Evolutionary conservation across 257 asterid species (phyloP).

Genomic region (Cruciata laevipes): DNA sequence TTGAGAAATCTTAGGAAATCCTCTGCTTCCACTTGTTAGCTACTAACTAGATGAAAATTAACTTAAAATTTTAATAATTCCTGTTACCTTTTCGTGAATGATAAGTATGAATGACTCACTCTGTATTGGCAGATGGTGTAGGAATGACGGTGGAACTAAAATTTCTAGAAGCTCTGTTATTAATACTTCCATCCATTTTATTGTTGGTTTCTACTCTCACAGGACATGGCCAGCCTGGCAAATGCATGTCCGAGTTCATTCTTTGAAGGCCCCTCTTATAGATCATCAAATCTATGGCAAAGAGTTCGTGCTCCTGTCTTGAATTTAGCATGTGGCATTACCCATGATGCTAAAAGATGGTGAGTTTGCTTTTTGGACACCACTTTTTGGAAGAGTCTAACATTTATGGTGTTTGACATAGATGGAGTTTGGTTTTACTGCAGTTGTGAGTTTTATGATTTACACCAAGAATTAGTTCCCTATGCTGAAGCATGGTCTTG

Average conservation of each 20-base stretch:
- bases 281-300: slow-evolving; percentile 13
- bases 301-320: neutral
- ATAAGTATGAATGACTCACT: neutral
- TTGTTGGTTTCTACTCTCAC: neutral
- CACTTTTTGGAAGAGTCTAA: neutral
- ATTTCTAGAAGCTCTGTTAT: neutral
- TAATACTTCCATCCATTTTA: neutral
- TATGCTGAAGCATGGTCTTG: slow-evolving; percentile 80
- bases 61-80: neutral
- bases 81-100: neutral
- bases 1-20: neutral
- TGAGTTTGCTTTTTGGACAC: neutral
- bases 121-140: neutral
- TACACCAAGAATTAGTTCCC: slow-evolving; percentile 62
- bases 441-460: slow-evolving; percentile 57
- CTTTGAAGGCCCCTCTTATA: slow-evolving; percentile 11
- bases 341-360: slow-evolving; percentile 34
- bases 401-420: neutral
- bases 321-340: slow-evolving; percentile 6
- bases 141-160: slow-evolving; percentile 1
- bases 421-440: neutral
- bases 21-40: neutral
- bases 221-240: neutral
- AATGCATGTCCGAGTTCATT: slow-evolving; percentile 9
- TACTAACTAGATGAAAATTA: neutral